Percentiles rank a stretch among this genome's conserved stretches.
Conservation (phyloP, 2,329 filamentous ascomycete genomes). For the Colletotrichum sojae region DNA sequence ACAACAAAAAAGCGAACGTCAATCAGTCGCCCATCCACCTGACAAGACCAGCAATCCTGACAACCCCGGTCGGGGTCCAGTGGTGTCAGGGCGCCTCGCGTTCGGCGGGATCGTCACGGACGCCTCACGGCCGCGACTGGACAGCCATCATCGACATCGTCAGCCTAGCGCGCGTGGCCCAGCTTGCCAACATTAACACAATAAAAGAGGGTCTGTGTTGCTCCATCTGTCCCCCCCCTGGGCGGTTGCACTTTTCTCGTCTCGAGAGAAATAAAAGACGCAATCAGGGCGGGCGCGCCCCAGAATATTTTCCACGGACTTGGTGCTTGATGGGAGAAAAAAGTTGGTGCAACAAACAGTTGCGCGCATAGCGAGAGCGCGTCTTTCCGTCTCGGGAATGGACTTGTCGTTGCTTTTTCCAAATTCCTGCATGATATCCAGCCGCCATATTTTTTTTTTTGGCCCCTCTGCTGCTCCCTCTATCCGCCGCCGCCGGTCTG, state of each 20-base stretch:
- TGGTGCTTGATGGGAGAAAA: not conserved
- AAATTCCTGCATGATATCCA: too few relatives aligned
- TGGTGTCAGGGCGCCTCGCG: conserved; percentile 28
- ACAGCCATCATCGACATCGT: conserved; percentile 25
- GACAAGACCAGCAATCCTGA: not conserved
- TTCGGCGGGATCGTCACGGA: conserved; percentile 8
- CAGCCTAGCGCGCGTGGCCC: conserved; percentile 10
- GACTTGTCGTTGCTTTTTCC: conserved; percentile 37
- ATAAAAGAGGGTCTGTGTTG: not conserved
- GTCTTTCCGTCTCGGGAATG: conserved; percentile 28
- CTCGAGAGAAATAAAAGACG: conserved; percentile 2
- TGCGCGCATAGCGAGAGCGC: not conserved
- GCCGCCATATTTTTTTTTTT: not conserved
- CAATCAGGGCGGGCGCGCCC: not conserved
- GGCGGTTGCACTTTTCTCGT: not conserved
- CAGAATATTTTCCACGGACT: not conserved
- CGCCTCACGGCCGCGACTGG: conserved; percentile 33
- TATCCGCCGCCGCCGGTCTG: not conserved
- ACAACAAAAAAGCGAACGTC: not conserved
- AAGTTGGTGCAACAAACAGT: conserved; percentile 6
- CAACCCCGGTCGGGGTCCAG: conserved; percentile 4
- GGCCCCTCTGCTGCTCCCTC: not conserved
- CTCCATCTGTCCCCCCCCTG: not conserved
- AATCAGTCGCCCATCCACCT: not conserved
- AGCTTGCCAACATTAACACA: not conserved